Percentiles rank a stretch among this genome's conserved stretches.
Evolutionary conservation across 768 basidiomycete species (phyloP).

Genomic region (Roridomyces roridus): DNA sequence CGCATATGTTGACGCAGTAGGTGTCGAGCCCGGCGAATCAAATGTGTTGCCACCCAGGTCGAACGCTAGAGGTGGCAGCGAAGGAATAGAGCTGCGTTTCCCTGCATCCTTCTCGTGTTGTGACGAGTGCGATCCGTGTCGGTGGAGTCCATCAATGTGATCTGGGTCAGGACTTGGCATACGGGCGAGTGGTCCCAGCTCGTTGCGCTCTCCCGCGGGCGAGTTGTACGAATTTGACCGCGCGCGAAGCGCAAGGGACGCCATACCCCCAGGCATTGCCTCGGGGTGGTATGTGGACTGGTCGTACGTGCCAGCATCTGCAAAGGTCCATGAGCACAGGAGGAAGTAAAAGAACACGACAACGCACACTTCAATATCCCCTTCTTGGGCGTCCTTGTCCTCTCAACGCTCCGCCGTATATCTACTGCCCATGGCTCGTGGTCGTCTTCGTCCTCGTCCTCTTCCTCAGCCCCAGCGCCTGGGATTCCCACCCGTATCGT

Average conservation of each 20-base stretch:
- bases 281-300: slow-evolving; percentile 62
- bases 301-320: slow-evolving; percentile 73
- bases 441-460: slow-evolving; percentile 62
- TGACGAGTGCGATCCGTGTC: slow-evolving; percentile 45
- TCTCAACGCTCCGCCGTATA: slow-evolving; percentile 75
- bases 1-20: slow-evolving; percentile 21
- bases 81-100: slow-evolving; percentile 18
- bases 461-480: slow-evolving; percentile 50
- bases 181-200: slow-evolving; percentile 79
- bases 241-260: slow-evolving; percentile 40
- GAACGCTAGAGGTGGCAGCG: slow-evolving; percentile 23
- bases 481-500: slow-evolving; percentile 73
- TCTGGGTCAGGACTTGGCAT: slow-evolving; percentile 87
- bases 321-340: neutral
- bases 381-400: slow-evolving; percentile 66
- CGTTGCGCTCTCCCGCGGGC: slow-evolving; percentile 52
- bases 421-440: slow-evolving; percentile 81
- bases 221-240: slow-evolving; percentile 86
- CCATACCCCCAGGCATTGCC: slow-evolving; percentile 33
- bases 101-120: neutral
- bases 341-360: neutral
- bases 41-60: slow-evolving; percentile 10
- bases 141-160: slow-evolving; percentile 86
- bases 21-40: slow-evolving; percentile 22
- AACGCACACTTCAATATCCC: slow-evolving; percentile 83